phyloP scores from a whole-genome alignment of 2,329 filamentous ascomycete species.

The Teratosphaeria nubilosa region DNA sequence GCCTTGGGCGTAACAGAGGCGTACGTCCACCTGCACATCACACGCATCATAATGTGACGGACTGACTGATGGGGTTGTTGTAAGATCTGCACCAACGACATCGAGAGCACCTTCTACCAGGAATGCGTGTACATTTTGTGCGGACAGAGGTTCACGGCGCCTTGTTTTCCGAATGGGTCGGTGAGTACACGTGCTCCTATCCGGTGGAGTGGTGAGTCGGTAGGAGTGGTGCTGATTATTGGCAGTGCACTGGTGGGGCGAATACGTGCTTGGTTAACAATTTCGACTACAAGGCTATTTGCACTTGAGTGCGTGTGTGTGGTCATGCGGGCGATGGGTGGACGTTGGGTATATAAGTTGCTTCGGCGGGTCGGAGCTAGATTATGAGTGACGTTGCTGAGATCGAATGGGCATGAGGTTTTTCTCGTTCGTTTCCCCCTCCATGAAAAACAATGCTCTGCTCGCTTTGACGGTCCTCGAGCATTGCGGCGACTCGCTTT shows the following conservation, averaged over 20 bases:
- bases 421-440: neutral
- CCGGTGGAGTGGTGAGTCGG: neutral
- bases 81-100: neutral
- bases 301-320: neutral
- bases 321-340: neutral
- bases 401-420: neutral
- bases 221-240: neutral
- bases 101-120: neutral
- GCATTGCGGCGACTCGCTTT: no score
- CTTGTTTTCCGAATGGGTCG: neutral
- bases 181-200: neutral
- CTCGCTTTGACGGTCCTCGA: no score
- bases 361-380: no score
- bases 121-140: neutral
- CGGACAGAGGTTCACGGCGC: neutral
- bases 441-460: neutral
- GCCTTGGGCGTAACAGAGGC: neutral
- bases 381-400: neutral
- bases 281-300: neutral
- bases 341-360: neutral
- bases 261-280: neutral
- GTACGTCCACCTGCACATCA: neutral
- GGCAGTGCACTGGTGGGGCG: neutral
- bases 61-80: neutral
- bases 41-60: neutral